phyloP scores from a whole-genome alignment of 31 red algal species.

The Endocladia muricata region DNA sequence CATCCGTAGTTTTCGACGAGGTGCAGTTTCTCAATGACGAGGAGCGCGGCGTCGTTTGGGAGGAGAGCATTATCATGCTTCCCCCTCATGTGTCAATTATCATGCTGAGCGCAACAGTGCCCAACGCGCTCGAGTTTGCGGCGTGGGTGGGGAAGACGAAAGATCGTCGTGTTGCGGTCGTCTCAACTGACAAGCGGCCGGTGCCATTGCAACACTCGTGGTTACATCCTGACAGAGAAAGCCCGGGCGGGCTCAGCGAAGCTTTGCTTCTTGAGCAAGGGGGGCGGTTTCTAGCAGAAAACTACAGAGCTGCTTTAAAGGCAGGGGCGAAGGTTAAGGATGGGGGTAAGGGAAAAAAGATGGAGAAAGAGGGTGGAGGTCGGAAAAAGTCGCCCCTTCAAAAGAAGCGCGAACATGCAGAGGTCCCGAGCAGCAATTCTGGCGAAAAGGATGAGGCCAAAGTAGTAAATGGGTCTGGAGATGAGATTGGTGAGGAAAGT shows the following conservation, averaged over 20 bases:
- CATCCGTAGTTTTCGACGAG: conserved; percentile 84
- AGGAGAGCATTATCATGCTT: conserved; percentile 80
- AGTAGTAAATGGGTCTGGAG: neutral
- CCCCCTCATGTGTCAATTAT: conserved; percentile 62
- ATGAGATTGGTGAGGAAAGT: neutral
- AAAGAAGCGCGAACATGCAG: too few relatives aligned
- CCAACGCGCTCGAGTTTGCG: conserved; percentile 77
- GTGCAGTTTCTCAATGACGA: conserved; percentile 88
- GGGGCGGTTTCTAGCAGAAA: conserved; percentile 1
- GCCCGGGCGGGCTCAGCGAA: neutral
- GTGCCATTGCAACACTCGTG: conserved; percentile 74
- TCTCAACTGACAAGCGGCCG: conserved; percentile 53
- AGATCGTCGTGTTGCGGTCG: conserved; percentile 57
- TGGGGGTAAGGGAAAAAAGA: neutral
- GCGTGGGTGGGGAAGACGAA: conserved; percentile 68
- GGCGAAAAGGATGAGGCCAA: neutral
- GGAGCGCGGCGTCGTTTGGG: conserved; percentile 89
- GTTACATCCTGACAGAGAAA: conserved; percentile 12
- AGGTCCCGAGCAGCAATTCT: neutral
- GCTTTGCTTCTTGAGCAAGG: conserved; percentile 17
- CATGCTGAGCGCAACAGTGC: conserved; percentile 81
- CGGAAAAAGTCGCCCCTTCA: neutral
- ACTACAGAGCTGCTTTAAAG: neutral
- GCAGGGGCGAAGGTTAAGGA: neutral
- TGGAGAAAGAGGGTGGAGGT: neutral